A percentile compares a stretch with the other conserved stretches of the same genome.
These are phyloP conservation scores for Sphagnurus paluster DNA, from an alignment of 1,284 basidiomycete species.

Conservation along the genomic window DNA sequence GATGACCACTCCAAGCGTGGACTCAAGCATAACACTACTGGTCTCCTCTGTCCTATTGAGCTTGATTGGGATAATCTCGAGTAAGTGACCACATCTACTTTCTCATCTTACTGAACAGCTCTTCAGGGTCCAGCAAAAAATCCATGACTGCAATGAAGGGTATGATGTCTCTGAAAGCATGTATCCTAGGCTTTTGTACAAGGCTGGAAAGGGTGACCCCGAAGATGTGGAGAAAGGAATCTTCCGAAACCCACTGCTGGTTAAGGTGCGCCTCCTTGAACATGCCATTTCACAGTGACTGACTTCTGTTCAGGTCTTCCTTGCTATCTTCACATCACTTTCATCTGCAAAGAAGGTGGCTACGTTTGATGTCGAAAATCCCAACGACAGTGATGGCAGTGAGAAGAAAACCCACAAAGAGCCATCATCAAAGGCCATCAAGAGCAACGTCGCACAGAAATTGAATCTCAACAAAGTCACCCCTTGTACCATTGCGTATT, in stretches of 20 bases:
- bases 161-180: conserved; percentile 9
- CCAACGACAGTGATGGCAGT: conserved; percentile 9
- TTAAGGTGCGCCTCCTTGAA: conserved; percentile 16
- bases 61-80: conserved; percentile 23
- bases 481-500: conserved; percentile 6
- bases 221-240: conserved; percentile 17
- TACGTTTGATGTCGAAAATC: too few relatives aligned
- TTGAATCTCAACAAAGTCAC: conserved; percentile 3
- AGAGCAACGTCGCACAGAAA: conserved; percentile 4
- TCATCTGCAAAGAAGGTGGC: conserved; percentile 17
- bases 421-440: conserved; percentile 6
- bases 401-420: conserved; percentile 11
- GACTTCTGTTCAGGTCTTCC: conserved; percentile 11
- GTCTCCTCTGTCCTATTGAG: conserved; percentile 27
- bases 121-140: conserved; percentile 19
- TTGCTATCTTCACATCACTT: conserved; percentile 25
- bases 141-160: conserved; percentile 9
- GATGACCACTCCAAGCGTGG: not conserved
- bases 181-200: conserved; percentile 16
- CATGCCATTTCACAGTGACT: not conserved
- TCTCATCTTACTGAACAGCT: not conserved
- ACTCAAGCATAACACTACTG: conserved; percentile 20
- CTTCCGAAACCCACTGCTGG: conserved; percentile 13
- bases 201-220: conserved; percentile 11
- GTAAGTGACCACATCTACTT: conserved; percentile 15